Base-by-base conservation (phyloP, 495 filamentous ascomycete species). In the Talaromyces stipitatus region DNA sequence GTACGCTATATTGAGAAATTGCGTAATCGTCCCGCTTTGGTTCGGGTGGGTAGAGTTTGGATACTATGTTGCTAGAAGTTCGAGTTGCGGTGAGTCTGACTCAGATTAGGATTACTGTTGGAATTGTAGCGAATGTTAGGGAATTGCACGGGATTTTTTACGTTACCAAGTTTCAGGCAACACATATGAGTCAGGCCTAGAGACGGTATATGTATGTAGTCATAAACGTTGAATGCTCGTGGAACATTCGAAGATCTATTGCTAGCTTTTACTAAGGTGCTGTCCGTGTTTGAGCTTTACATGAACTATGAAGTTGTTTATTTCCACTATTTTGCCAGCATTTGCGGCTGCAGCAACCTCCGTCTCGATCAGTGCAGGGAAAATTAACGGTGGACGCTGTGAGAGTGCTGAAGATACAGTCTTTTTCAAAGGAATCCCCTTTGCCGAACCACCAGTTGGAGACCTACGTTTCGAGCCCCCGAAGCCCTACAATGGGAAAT, bases 401-500 rank as follows among this genome's bases (percentile, higher is more conserved):
- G 66, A 77, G 54, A 47, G 58, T 3, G 53, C 57, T 7, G 72
- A 75, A 63, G 64, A 67, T 24, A 55, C 58, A 6, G 61, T 60
- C 33, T 63, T 50, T 36, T 63, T 58, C 23, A 64, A 63, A 50
- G 62, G 59, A 11, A 68, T 74, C 43, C 68, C 68, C 11, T 74
- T 63, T 56, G 69, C 63, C 5, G 63, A 63, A 22, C 64, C 64
- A 36, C 64, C 64, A 1, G 47, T 63, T 48, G 59, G 57, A 43
- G 52, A 58, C 28, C 57, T 66, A 11, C 64, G 64, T 30, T 66
- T 66, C 57, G 58, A 61, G 29, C 36, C 64, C 56, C 61, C 64
- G 16, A 57, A 55, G 60, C 45, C 65, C 43, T 62, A 56, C 51
- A 61, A 59, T 11, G 18, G 29, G 46, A 43, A 53, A 47, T 62